Conservation (phyloP, 140 eudicot species). For the Ambrosia hybrid region DNA sequence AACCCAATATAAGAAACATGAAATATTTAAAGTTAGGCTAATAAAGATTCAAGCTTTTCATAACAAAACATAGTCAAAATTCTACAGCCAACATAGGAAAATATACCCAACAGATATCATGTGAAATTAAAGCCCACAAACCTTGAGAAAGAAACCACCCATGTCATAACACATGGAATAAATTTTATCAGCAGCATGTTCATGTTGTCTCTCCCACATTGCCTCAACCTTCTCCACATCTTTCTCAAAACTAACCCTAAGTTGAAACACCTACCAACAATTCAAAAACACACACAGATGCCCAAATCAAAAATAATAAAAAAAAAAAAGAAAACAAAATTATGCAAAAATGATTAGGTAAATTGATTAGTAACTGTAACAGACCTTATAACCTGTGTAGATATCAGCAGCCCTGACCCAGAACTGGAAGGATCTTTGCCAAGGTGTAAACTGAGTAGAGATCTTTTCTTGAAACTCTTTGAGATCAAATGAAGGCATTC, state of each 20-base stretch:
- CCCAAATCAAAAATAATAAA: neutral
- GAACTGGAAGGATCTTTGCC: constrained; percentile 81
- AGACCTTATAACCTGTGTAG: constrained; percentile 85
- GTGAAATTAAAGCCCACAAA: constrained; percentile 11
- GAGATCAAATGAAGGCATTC: constrained; percentile 48
- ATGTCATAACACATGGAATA: constrained; percentile 91
- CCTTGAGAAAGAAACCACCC: constrained; percentile 99
- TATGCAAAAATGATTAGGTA: neutral
- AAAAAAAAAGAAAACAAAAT: neutral
- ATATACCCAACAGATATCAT: neutral
- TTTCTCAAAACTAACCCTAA: constrained; percentile 72
- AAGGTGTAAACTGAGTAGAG: constrained; percentile 50
- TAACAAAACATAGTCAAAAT: neutral
- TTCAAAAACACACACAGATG: neutral
- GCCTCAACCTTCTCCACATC: constrained; percentile 76
- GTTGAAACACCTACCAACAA: constrained; percentile 68
- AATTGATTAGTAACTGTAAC: constrained; percentile 1
- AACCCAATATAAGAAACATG: neutral
- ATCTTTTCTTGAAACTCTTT: constrained; percentile 63
- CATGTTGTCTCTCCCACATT: constrained; percentile 98
- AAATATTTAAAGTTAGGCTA: neutral
- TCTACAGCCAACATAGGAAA: constrained; percentile 15
- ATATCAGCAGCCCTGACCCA: constrained; percentile 95
- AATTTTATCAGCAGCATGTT: constrained; percentile 86
- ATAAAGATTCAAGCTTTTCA: constrained; percentile 6